phyloP scores from a whole-genome alignment of 2,329 filamentous ascomycete species.

The Trichoderma simmonsii region DNA sequence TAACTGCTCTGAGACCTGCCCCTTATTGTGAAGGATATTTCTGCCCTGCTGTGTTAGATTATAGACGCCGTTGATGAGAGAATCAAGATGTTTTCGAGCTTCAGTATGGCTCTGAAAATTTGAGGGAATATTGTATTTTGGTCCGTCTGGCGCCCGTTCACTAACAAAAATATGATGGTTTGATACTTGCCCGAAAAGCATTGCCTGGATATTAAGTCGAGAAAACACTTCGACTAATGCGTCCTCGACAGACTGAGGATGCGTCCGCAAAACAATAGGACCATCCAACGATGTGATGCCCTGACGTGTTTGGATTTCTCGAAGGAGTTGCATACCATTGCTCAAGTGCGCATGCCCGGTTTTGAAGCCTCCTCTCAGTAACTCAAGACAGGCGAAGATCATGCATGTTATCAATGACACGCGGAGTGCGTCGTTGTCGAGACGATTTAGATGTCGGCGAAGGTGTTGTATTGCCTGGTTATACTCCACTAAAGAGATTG shows the following conservation, averaged over 20 bases:
- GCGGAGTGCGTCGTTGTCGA: slow-evolving; percentile 30
- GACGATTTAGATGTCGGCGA: slow-evolving; percentile 26
- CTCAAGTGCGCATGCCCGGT: slow-evolving; percentile 30
- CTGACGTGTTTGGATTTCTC: slow-evolving; percentile 18
- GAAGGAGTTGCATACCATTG: slow-evolving; percentile 31
- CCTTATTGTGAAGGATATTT: not conserved
- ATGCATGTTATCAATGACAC: slow-evolving; percentile 41
- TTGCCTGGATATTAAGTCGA: slow-evolving; percentile 28
- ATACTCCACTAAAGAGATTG: slow-evolving; percentile 35
- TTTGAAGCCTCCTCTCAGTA: slow-evolving; percentile 33
- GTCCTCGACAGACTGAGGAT: slow-evolving; percentile 17
- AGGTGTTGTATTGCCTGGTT: slow-evolving; percentile 38
- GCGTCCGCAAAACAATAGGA: slow-evolving; percentile 12
- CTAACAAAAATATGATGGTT: slow-evolving; percentile 14
- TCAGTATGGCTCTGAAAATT: not conserved
- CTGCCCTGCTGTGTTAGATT: not conserved
- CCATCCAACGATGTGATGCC: not conserved
- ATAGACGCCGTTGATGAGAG: slow-evolving; percentile 11
- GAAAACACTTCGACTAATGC: slow-evolving; percentile 27
- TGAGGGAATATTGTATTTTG: slow-evolving; percentile 17
- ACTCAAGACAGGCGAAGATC: slow-evolving; percentile 40
- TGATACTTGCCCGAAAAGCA: slow-evolving; percentile 30
- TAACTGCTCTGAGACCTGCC: not conserved
- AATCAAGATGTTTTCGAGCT: slow-evolving; percentile 3
- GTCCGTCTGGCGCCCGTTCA: slow-evolving; percentile 6